Percentiles rank a stretch among this genome's conserved stretches.
Evolutionary conservation across 164 flowering plant species (phyloP).

Genomic region (Vitis amurensis): DNA sequence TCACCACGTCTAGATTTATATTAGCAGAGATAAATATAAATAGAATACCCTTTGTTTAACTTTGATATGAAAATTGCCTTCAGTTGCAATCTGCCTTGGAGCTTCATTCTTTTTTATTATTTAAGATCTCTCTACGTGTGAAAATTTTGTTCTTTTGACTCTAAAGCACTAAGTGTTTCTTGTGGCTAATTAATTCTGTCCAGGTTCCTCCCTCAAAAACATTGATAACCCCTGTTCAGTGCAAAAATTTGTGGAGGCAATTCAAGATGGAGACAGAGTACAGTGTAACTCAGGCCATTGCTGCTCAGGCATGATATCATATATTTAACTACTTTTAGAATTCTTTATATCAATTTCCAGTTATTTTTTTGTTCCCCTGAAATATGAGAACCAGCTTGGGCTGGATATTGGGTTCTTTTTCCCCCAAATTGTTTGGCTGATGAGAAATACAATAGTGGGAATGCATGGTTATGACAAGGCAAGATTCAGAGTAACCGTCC

Average conservation of each 20-base stretch:
- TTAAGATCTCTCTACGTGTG: neutral
- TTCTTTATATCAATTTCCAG: neutral
- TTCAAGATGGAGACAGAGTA: conserved; percentile 86
- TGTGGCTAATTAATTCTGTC: neutral
- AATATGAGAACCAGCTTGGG: neutral
- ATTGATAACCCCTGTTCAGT: conserved; percentile 85
- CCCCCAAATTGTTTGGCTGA: no score
- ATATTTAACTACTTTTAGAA: neutral
- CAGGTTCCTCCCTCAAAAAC: conserved; percentile 74
- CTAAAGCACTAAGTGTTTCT: neutral
- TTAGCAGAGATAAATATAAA: no score
- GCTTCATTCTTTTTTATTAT: no score
- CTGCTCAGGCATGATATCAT: conserved; percentile 67
- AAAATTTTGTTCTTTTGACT: neutral
- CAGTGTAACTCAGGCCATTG: conserved; percentile 78
- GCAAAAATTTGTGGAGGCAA: conserved; percentile 91
- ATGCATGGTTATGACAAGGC: no score
- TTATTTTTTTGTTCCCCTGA: neutral
- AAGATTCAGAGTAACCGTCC: no score
- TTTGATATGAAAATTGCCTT: no score
- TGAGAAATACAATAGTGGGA: no score
- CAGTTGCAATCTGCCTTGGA: no score
- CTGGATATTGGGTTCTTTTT: no score
- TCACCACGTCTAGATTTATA: no score
- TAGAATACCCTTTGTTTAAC: no score